Base-by-base conservation (phyloP, 2,329 filamentous ascomycete genomes). In the Lizonia empirigonia region DNA sequence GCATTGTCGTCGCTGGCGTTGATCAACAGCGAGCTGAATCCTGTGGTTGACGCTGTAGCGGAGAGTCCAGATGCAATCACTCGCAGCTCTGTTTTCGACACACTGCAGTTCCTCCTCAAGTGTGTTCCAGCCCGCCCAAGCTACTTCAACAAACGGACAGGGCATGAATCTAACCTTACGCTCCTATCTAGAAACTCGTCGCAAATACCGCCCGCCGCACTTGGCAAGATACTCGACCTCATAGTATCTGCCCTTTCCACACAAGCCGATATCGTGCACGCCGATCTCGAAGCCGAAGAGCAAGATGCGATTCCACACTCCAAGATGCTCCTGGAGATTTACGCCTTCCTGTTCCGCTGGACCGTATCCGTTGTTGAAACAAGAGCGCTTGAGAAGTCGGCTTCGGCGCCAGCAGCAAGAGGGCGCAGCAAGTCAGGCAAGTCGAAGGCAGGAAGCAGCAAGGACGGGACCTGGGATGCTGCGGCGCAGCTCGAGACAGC, bases 61-160 rank as follows among this genome's bases (percentile, higher is more conserved):
- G 91, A 95, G 69, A 96, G 88, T 70, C 91, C 94, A 41, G 93
- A 97, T 75, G 89, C 89, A 53, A 87, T 99, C 61, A 86, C 85
- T 56, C 87, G 87, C 75, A 84, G 86, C 66, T 83, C 85, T 42
- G 83, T 87, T 59, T 92, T 97, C 77, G 93, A 99, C 78, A 96
- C 92, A 56, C 76, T 99, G 64, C 93, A 97, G 74, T 96, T 96
- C 70, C 80, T 99, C 53, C 82, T 99, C 78, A 99, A 99, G 93
- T 97, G 85, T 80, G 91, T 84, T 68, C 82, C 84, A 76, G 80
- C 78, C 71, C 81, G 77, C 70, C 71, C 33, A 64, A 57, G n/a
- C n/a, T n/a, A n/a, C n/a, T n/a, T n/a, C n/a, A 42, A 24, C 27
- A 19, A 47, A 36, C 51, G 51, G 49, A 67, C 59, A 58, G 56